Evolutionary conservation across 2,329 filamentous ascomycete genomes (phyloP).

Genomic region (Raffaelea albimanens): DNA sequence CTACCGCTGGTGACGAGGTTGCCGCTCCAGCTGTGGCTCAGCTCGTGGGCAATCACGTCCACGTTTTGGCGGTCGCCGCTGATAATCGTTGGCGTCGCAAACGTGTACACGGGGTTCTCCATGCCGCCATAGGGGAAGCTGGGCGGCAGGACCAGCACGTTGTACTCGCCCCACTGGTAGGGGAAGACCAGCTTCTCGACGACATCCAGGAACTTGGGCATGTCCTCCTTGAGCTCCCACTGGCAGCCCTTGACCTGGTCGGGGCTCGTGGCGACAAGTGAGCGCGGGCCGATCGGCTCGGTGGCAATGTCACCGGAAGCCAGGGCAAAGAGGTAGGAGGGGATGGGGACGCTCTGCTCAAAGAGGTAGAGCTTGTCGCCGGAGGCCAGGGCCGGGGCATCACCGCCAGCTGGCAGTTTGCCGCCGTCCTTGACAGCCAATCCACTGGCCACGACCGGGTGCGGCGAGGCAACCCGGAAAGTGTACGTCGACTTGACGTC

Average conservation of each 20-base stretch:
- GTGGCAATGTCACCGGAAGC: constrained; percentile 77
- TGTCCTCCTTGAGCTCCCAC: constrained; percentile 84
- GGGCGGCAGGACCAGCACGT: constrained; percentile 80
- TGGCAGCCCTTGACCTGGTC: constrained; percentile 77
- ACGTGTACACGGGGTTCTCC: constrained; percentile 93
- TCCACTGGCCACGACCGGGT: constrained; percentile 88
- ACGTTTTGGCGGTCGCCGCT: constrained; percentile 86
- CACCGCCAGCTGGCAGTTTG: constrained; percentile 21
- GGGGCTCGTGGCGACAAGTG: constrained; percentile 76
- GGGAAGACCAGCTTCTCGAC: constrained; percentile 76
- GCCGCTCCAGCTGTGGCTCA: constrained; percentile 74
- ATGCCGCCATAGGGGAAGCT: constrained; percentile 86
- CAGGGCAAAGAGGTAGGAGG: constrained; percentile 89
- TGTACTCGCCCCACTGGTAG: constrained; percentile 93
- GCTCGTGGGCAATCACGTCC: constrained; percentile 88
- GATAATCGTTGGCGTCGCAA: constrained; percentile 89
- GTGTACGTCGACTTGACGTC: constrained; percentile 94
- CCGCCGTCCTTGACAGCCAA: constrained; percentile 35
- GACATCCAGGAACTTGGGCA: constrained; percentile 82
- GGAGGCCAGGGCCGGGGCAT: constrained; percentile 26
- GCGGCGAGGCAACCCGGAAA: constrained; percentile 76
- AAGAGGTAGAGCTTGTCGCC: constrained; percentile 68
- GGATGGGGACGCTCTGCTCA: constrained; percentile 84
- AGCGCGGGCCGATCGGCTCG: constrained; percentile 79
- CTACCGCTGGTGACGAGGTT: constrained; percentile 72